A percentile compares a stretch with the other conserved stretches of the same genome.
Conservation (phyloP, 768 basidiomycete genomes). For the Paxillus ammoniavirescens region DNA sequence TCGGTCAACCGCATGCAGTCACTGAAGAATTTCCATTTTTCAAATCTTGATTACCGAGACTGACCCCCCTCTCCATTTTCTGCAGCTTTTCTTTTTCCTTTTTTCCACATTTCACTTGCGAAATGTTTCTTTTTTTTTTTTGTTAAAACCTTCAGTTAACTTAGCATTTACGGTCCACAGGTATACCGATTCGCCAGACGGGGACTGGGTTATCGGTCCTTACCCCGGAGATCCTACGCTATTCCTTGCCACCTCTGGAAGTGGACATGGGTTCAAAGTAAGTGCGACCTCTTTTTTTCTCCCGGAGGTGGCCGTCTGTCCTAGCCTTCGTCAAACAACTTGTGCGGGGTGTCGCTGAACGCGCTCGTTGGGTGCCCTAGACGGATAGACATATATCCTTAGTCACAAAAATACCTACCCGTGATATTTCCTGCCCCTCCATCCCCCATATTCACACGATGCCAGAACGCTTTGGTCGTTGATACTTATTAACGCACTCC, state of each 20-base stretch:
- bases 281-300: conserved; percentile 2
- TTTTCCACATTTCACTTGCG: not conserved
- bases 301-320: no score
- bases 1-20: no score
- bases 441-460: no score
- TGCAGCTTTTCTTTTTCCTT: not conserved
- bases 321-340: no score
- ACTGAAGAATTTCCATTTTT: not conserved
- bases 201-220: conserved; percentile 88
- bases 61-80: not conserved
- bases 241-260: conserved; percentile 83
- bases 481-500: not conserved
- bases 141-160: not conserved
- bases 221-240: conserved; percentile 56
- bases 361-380: not conserved
- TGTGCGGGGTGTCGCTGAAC: not conserved
- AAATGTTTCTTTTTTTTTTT: not conserved
- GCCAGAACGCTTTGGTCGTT: not conserved
- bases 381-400: no score
- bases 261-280: conserved; percentile 88
- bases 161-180: conserved; percentile 35
- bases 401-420: not conserved
- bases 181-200: conserved; percentile 88
- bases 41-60: no score
- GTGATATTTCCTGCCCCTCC: not conserved